Evolutionary conservation across 1,139 yeast genomes (phyloP).

Genomic region (Arxiozyma heterogenica): DNA sequence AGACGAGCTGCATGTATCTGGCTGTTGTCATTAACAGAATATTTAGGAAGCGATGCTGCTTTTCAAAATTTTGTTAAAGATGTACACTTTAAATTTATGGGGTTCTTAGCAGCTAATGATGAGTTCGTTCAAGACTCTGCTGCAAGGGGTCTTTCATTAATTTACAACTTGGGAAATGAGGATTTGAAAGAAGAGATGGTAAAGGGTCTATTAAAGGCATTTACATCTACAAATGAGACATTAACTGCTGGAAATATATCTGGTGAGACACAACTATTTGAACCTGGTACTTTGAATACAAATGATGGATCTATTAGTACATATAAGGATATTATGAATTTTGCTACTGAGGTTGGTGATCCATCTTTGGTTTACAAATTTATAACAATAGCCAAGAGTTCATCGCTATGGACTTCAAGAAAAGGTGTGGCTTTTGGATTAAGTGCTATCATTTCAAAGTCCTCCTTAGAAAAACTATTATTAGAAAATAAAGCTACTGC

Average conservation of each 20-base stretch:
- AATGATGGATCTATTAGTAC: conserved; percentile 84
- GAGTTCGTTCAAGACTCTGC: conserved; percentile 88
- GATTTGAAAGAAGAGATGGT: conserved; percentile 67
- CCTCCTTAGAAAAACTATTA: conserved; percentile 60
- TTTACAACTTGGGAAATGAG: conserved; percentile 68
- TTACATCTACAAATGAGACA: conserved; percentile 50
- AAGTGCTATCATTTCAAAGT: conserved; percentile 73
- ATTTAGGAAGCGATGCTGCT: conserved; percentile 44
- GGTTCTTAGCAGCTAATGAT: conserved; percentile 67
- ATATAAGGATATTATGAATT: conserved; percentile 70
- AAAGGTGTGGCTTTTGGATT: conserved; percentile 92
- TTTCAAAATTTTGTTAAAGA: conserved; percentile 31
- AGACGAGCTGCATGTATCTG: conserved; percentile 78
- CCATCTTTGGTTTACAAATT: conserved; percentile 89
- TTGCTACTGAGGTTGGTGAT: conserved; percentile 93
- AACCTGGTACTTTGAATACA: conserved; percentile 68
- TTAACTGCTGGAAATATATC: conserved; percentile 62
- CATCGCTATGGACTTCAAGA: conserved; percentile 86
- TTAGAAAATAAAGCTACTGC: conserved; percentile 47
- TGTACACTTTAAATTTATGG: conserved; percentile 67
- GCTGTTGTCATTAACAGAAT: conserved; percentile 73
- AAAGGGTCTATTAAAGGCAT: conserved; percentile 64
- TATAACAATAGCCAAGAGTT: conserved; percentile 83
- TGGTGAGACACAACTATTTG: conserved; percentile 76
- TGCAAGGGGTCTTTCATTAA: conserved; percentile 73